These are phyloP conservation scores for Sungouiella blattae DNA, from an alignment of 805 yeast genomes.

Conservation along the genomic window DNA sequence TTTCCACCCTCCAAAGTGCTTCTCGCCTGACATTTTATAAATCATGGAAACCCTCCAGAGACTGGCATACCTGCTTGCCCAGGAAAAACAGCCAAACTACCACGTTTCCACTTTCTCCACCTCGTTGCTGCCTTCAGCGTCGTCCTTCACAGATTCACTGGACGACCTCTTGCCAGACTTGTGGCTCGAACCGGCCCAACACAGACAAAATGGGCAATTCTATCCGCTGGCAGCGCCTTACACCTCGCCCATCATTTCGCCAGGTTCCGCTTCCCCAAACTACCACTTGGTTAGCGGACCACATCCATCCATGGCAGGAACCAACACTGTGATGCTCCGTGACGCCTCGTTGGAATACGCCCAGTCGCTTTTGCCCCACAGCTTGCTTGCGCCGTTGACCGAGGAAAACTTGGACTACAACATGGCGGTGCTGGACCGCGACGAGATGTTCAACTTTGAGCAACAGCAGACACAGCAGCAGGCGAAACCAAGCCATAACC, in stretches of 20 bases:
- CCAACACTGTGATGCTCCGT: constrained; percentile 21
- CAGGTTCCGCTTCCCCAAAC: constrained; percentile 10
- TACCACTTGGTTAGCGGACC: no score
- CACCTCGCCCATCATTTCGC: constrained; percentile 7
- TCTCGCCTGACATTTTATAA: no score
- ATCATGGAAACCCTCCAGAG: constrained; percentile 3
- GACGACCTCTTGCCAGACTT: constrained; percentile 33
- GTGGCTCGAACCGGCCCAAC: constrained; percentile 22
- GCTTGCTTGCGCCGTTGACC: constrained; percentile 27
- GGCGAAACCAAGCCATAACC: constrained; percentile 6
- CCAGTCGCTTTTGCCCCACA: constrained; percentile 22
- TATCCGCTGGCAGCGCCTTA: constrained; percentile 10
- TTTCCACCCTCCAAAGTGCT: not conserved
- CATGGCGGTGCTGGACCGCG: constrained; percentile 5
- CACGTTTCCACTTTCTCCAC: constrained; percentile 2
- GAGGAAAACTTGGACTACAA: constrained; percentile 31
- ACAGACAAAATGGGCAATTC: constrained; percentile 1
- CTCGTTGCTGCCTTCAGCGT: constrained; percentile 6
- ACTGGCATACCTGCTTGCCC: not conserved
- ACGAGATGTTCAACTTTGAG: constrained; percentile 20
- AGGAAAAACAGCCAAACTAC: not conserved
- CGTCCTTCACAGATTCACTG: constrained; percentile 10
- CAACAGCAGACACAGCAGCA: constrained; percentile 4
- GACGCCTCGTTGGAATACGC: constrained; percentile 20
- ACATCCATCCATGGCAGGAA: no score